Evolutionary conservation across 2,329 filamentous ascomycete genomes (phyloP), one percentile per base, ranked within the genome.

Genomic region (Fusarium sterilihyphosum): DNA sequence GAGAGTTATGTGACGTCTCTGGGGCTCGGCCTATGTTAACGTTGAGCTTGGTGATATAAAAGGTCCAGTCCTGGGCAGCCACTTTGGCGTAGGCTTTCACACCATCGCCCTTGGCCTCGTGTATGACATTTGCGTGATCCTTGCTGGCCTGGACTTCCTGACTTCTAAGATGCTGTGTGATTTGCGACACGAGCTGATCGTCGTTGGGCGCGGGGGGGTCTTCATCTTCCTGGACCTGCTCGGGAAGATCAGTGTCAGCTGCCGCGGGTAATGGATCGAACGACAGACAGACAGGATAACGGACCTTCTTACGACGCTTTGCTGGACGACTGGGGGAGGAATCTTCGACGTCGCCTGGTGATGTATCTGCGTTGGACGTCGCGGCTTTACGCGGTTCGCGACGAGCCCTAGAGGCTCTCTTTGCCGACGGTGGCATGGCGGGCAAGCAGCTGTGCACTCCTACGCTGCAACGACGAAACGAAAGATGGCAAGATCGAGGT

Each of bases 61-160:
- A 96, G 16, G 93, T 95, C 94, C 94, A 96, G 80, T 94, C 92
- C 74, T 91, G 90, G 22, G 93, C 94, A 26, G 93, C 91, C 70
- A 96, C 92, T 84, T 96, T 96, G 64, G 93, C 94, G 81, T 94
- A 96, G 41, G 94, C 94, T 78, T 91, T 88, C 71, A 93, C 90
- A 26, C 89, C 90, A 46, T 91, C 88, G 46, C 86, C 86, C 71
- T 90, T 88, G 62, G 86, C 85, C 77, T 91, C 89, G 80, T 92
- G 90, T 62, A 91, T 89, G 50, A 87, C 83, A 80, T 93, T 93
- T 63, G 90, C 85, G 75, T 92, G 88, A 63, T 92, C 89, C 73
- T 86, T 87, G 80, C 87, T 88, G 46, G 89, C 91, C 74, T 92
- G 88, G 3, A 91, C 89, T 6, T 83, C 80, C 61, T 85, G 83